Evolutionary conservation across 495 filamentous ascomycete genomes (phyloP), one percentile per base, ranked within the genome.

Genomic region (Aspergillus olivimuriae): DNA sequence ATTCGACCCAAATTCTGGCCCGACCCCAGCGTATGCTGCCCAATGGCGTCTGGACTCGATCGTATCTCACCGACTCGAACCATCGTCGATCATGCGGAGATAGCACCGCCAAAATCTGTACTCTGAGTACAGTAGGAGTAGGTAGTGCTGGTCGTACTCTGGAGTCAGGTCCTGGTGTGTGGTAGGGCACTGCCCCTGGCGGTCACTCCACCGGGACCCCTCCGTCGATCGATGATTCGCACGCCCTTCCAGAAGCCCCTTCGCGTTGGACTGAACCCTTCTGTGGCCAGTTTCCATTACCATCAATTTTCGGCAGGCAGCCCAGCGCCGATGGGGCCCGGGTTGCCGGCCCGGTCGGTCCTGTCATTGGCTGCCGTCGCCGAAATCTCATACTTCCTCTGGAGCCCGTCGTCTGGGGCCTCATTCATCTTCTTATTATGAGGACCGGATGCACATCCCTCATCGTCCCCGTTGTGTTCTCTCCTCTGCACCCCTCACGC

Each of bases 271-370:
- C 11, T 5, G 24, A 28, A 39, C 16, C 39, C 22, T 34, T 24
- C 21, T 11, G 23, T 6, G 24, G 32, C 36, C 18, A 30, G 41
- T 43, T 39, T 48, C 40, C 41, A 38, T 48, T 43, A 39, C 39
- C 24, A 4, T 43, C 33, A 32, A 15, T 26, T 20, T 39, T 43
- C 40, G 40, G 40, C 33, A 43, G 23, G 24, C 34, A 14, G 40
- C 46, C 20, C 31, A 36, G 18, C 39, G 22, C 47, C 47, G 47
- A 50, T 26, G 37, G 28, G 41, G 41, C 41, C 47, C 47, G 47
- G 46, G 34, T 39, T 41, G 26, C 40, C 47, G 47, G 47, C 42
- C 47, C 47, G 47, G 47, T 50, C 23, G 47, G 16, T 20, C 3
- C 41, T 45, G 19, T 39, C n/a, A 50, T 50, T 50, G 47, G 47